Percentiles rank a stretch among this genome's conserved stretches.
Conservation (phyloP, 2,329 filamentous ascomycete species). For the Fusarium stilboides region DNA sequence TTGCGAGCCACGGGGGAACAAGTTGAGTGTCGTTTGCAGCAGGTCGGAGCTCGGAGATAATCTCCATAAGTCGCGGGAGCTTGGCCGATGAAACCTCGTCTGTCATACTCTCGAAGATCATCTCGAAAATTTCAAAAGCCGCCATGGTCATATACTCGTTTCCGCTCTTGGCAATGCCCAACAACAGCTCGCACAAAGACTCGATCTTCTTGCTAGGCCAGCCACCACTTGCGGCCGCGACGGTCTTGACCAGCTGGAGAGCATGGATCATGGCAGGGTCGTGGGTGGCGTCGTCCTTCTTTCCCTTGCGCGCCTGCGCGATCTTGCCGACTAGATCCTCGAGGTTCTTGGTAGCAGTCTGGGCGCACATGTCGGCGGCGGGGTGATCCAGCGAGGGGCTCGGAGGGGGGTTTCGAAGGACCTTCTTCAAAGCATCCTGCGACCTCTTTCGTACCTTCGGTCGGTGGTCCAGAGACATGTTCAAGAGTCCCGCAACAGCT, state of each 20-base stretch:
- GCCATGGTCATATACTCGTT: conserved; percentile 98
- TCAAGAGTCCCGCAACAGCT: conserved; percentile 88
- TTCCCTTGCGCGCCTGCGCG: conserved; percentile 72
- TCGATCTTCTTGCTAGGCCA: conserved; percentile 99
- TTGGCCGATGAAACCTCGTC: conserved; percentile 91
- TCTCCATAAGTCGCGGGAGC: conserved; percentile 88
- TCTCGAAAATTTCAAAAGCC: conserved; percentile 96
- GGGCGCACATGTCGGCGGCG: conserved; percentile 95
- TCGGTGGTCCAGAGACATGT: conserved; percentile 85
- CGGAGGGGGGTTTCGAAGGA: conserved; percentile 88
- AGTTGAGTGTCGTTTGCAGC: conserved; percentile 95
- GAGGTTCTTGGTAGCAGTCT: conserved; percentile 87
- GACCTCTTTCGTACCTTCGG: conserved; percentile 96
- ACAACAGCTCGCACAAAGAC: conserved; percentile 86
- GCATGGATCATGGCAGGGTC: conserved; percentile 92
- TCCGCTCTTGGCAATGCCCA: conserved; percentile 89
- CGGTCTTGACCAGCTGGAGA: conserved; percentile 90
- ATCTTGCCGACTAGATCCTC: conserved; percentile 79
- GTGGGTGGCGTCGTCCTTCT: conserved; percentile 74
- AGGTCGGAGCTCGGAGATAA: conserved; percentile 92
- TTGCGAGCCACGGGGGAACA: conserved; percentile 95
- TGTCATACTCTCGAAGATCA: conserved; percentile 93
- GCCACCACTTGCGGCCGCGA: conserved; percentile 88
- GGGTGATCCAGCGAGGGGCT: conserved; percentile 95
- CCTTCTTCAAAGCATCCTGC: conserved; percentile 87